Conservation (phyloP, 106 monocot species). For the Iris macrosiphon region DNA sequence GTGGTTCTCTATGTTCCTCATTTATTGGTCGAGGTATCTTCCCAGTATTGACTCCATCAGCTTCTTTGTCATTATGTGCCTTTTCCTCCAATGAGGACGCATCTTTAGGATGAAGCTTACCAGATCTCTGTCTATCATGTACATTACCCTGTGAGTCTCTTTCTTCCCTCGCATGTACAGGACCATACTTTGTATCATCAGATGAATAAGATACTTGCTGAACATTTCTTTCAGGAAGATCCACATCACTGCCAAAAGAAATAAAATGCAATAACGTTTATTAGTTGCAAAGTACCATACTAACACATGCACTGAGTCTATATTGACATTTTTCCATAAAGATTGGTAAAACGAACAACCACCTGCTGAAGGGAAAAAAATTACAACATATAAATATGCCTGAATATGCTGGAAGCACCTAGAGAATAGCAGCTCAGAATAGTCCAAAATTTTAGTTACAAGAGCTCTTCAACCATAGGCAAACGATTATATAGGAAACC, state of each 20-base stretch:
- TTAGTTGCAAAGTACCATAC: too few relatives aligned
- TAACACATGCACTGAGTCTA: too few relatives aligned
- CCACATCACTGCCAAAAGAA: conserved; percentile 33
- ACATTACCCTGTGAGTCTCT: conserved; percentile 6
- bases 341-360: too few relatives aligned
- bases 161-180: conserved; percentile 23
- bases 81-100: conserved; percentile 10
- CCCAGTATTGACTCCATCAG: neutral
- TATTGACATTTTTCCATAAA: too few relatives aligned
- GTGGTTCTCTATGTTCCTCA: conserved; percentile 15
- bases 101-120: conserved; percentile 5
- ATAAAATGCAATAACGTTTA: too few relatives aligned
- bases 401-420: too few relatives aligned
- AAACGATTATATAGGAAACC: too few relatives aligned
- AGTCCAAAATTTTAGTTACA: too few relatives aligned
- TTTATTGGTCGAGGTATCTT: conserved; percentile 4
- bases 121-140: conserved; percentile 1
- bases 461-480: too few relatives aligned
- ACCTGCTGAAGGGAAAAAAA: too few relatives aligned
- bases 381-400: too few relatives aligned
- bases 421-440: too few relatives aligned
- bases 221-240: conserved; percentile 10
- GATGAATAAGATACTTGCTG: conserved; percentile 19
- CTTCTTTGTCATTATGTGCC: conserved; percentile 7
- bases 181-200: conserved; percentile 39